phyloP scores from a whole-genome alignment of 169 alveolate genomes.

The Cryptosporidium sp. region DNA sequence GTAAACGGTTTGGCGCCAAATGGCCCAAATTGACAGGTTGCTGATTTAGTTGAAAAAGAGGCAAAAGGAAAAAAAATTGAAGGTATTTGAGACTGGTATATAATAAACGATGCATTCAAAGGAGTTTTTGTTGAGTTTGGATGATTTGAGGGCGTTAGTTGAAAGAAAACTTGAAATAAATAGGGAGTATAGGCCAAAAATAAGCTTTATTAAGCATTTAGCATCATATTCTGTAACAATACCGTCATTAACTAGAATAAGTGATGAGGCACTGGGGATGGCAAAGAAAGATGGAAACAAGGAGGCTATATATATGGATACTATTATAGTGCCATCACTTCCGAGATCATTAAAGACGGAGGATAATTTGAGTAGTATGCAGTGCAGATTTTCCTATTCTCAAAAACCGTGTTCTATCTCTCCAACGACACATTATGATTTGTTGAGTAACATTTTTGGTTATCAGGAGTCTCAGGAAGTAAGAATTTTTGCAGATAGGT shows the following conservation, averaged over 20 bases:
- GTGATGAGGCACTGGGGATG: neutral
- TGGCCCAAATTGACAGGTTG: neutral
- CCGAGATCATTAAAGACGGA: slow-evolving; percentile 43
- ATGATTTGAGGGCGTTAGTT: slow-evolving; percentile 19
- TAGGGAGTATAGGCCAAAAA: slow-evolving; percentile 10
- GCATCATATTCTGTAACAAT: slow-evolving; percentile 39
- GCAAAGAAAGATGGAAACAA: neutral
- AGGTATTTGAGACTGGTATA: neutral
- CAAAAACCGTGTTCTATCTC: slow-evolving; percentile 31
- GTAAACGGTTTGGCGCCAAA: neutral
- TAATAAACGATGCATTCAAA: neutral
- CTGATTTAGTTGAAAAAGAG: neutral
- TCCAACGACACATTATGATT: slow-evolving; percentile 49
- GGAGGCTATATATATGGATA: neutral
- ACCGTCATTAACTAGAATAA: neutral
- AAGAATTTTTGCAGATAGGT: slow-evolving; percentile 37
- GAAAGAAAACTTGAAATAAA: neutral
- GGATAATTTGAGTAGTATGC: slow-evolving; percentile 20
- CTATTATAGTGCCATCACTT: slow-evolving; percentile 44
- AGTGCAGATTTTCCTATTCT: slow-evolving; percentile 43
- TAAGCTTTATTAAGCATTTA: slow-evolving; percentile 11
- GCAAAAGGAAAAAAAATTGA: neutral
- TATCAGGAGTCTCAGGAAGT: neutral
- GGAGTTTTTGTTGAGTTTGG: slow-evolving; percentile 7
- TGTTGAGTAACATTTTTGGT: neutral